Evolutionary conservation across 495 filamentous ascomycete species (phyloP).

Genomic region (Aspergillus egyptiacus): DNA sequence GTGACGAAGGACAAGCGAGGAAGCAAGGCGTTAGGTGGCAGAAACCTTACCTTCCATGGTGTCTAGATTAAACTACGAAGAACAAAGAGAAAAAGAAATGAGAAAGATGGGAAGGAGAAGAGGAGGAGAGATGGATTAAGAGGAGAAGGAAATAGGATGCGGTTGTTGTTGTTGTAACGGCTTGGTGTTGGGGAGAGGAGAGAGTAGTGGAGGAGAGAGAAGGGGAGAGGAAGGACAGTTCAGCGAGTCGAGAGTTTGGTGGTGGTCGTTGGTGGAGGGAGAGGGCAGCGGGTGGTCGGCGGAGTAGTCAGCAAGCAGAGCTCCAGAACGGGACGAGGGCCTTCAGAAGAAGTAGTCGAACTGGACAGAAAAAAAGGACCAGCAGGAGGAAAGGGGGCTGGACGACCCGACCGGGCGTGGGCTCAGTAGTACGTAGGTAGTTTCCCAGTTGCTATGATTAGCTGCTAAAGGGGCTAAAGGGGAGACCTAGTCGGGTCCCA

Average conservation of each 20-base stretch:
- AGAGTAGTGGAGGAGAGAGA: slow-evolving; percentile 22
- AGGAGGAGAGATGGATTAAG: slow-evolving; percentile 20
- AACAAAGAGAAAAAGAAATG: slow-evolving; percentile 28
- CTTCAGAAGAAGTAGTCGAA: too few species aligned
- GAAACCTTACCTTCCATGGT: slow-evolving; percentile 73
- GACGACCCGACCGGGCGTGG: too few species aligned
- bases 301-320: slow-evolving; percentile 10
- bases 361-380: not conserved
- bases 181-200: too few species aligned
- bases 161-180: slow-evolving; percentile 34
- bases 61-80: slow-evolving; percentile 37
- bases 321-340: not conserved
- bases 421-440: too few species aligned
- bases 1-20: slow-evolving; percentile 20
- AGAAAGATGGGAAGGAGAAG: slow-evolving; percentile 21
- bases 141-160: slow-evolving; percentile 26
- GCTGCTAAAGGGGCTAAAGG: slow-evolving; percentile 16
- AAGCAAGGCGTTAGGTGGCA: slow-evolving; percentile 35
- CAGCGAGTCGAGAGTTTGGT: slow-evolving; percentile 19
- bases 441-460: slow-evolving; percentile 17
- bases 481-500: slow-evolving; percentile 11
- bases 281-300: not conserved
- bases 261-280: slow-evolving; percentile 14
- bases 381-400: slow-evolving; percentile 7
- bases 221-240: slow-evolving; percentile 12